Conservation (phyloP, 768 basidiomycete species). For the Mycena haematopus region DNA sequence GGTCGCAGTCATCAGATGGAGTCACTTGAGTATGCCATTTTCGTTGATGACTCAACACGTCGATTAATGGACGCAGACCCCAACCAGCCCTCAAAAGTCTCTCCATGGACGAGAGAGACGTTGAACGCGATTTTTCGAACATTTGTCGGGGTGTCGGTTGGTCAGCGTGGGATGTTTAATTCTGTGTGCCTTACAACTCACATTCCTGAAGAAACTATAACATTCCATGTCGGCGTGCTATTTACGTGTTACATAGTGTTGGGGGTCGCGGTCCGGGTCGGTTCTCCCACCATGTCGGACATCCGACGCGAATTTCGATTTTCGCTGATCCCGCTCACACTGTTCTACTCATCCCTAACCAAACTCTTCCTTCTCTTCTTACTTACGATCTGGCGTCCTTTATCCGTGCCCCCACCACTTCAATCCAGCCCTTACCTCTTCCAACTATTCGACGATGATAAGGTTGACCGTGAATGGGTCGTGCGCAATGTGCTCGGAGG, state of each 20-base stretch:
- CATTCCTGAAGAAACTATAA: slow-evolving; percentile 64
- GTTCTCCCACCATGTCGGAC: slow-evolving; percentile 46
- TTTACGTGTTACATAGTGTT: slow-evolving; percentile 62
- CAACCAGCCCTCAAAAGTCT: slow-evolving; percentile 41
- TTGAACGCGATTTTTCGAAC: slow-evolving; percentile 59
- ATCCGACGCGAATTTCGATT: slow-evolving; percentile 70
- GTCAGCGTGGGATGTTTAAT: slow-evolving; percentile 40
- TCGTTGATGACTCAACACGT: neutral
- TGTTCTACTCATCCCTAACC: slow-evolving; percentile 84
- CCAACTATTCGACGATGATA: slow-evolving; percentile 71
- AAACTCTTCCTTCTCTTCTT: slow-evolving; percentile 86
- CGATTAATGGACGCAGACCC: slow-evolving; percentile 44
- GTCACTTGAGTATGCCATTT: slow-evolving; percentile 62
- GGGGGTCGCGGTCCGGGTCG: slow-evolving; percentile 44
- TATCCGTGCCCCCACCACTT: slow-evolving; percentile 36
- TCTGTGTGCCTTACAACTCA: neutral
- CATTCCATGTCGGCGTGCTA: slow-evolving; percentile 75
- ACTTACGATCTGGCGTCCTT: slow-evolving; percentile 79
- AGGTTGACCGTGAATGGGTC: slow-evolving; percentile 82
- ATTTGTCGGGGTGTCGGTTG: slow-evolving; percentile 69
- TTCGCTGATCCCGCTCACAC: slow-evolving; percentile 76
- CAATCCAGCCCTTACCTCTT: slow-evolving; percentile 49
- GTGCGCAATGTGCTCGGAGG: slow-evolving; percentile 85
- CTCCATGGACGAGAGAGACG: slow-evolving; percentile 61
- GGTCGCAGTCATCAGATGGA: slow-evolving; percentile 76